phyloP scores from a whole-genome alignment of 257 asterid genomes.

The Solanum piurae region DNA sequence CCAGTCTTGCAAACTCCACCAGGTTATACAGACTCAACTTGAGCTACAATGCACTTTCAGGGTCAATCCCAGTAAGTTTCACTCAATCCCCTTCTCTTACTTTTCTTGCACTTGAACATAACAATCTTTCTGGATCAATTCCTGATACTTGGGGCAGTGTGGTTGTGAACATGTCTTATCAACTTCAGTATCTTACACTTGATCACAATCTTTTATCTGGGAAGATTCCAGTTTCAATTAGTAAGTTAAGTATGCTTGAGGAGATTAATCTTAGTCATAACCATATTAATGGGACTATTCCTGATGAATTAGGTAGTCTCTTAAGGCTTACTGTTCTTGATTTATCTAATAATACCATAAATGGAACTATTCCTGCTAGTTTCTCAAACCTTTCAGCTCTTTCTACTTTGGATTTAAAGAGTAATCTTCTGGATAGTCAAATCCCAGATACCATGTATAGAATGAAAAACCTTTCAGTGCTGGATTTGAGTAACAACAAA shows the following conservation, averaged over 20 bases:
- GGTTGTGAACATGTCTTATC: conserved; percentile 14
- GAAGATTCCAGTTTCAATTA: conserved; percentile 44
- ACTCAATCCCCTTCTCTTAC: conserved; percentile 41
- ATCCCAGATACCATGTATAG: conserved; percentile 32
- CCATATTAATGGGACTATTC: conserved; percentile 36
- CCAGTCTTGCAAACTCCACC: conserved; percentile 47
- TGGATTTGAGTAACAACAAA: conserved; percentile 39
- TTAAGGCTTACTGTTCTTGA: conserved; percentile 29
- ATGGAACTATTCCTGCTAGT: conserved; percentile 34
- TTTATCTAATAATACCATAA: conserved; percentile 36
- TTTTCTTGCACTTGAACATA: conserved; percentile 69
- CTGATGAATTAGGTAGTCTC: conserved; percentile 30
- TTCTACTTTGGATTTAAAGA: conserved; percentile 16
- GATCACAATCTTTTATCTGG: conserved; percentile 58
- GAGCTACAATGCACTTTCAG: conserved; percentile 67
- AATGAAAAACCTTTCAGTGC: conserved; percentile 31
- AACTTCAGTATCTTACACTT: conserved; percentile 33
- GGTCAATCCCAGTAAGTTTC: conserved; percentile 46
- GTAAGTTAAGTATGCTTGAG: conserved; percentile 34
- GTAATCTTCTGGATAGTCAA: conserved; percentile 33
- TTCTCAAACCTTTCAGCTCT: conserved; percentile 35
- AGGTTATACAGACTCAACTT: conserved; percentile 57
- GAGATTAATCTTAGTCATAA: conserved; percentile 42
- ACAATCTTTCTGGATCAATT: conserved; percentile 60
- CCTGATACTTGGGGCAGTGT: conserved; percentile 45